Evolutionary conservation across 202 grass and related monocot genomes (phyloP).

Genomic region (Setaria italica): DNA sequence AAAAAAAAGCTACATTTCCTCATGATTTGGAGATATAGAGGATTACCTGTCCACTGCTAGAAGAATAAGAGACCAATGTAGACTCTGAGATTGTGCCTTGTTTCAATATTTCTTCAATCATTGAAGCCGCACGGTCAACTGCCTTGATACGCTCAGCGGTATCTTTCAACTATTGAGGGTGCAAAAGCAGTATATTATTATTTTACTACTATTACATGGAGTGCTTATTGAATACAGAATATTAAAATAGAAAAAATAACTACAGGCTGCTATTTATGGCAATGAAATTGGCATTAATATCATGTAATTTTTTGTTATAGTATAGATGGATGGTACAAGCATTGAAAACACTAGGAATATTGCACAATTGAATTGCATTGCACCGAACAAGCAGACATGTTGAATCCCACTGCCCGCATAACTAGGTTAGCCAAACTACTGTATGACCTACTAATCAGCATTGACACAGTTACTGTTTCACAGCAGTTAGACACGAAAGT

Average conservation of each 20-base stretch:
- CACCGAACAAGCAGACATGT: background rate
- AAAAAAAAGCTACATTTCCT: slow-evolving; percentile 13
- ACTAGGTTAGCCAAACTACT: slow-evolving; percentile 20
- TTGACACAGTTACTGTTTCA: background rate
- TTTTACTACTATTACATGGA: background rate
- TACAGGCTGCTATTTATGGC: background rate
- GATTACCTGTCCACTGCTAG: slow-evolving; percentile 56
- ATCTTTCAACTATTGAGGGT: slow-evolving; percentile 71
- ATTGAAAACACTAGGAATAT: slow-evolving; percentile 20
- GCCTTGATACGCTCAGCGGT: slow-evolving; percentile 84
- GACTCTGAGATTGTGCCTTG: slow-evolving; percentile 56
- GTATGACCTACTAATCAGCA: background rate
- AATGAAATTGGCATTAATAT: slow-evolving; percentile 5
- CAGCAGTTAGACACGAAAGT: background rate
- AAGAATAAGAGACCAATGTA: slow-evolving; percentile 36
- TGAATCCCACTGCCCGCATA: slow-evolving; percentile 18
- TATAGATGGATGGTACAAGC: background rate
- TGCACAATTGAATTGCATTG: slow-evolving; percentile 1
- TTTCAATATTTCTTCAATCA: slow-evolving; percentile 92
- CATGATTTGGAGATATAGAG: slow-evolving; percentile 10
- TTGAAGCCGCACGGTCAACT: slow-evolving; percentile 84
- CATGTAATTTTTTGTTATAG: background rate
- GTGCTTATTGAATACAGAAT: background rate
- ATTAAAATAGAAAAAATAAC: background rate
- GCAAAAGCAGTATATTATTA: slow-evolving; percentile 27